Evolutionary conservation across 352 stramenopile species (phyloP).

Genomic region (Globisporangium heterothallicum): DNA sequence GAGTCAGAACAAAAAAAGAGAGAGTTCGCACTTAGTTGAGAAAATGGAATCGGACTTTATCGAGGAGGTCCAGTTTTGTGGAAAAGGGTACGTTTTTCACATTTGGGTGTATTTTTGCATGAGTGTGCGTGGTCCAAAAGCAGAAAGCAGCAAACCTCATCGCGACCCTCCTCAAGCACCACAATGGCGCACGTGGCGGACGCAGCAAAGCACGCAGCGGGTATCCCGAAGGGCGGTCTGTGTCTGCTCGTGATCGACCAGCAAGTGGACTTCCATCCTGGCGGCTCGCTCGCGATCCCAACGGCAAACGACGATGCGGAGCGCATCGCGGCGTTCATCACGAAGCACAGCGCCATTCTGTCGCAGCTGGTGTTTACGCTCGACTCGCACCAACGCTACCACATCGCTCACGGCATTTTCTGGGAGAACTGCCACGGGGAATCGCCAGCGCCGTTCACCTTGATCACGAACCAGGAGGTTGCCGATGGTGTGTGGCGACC

Average conservation of each 20-base stretch:
- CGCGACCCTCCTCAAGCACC: conserved; percentile 1
- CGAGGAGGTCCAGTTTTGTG: not conserved
- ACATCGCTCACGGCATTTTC: conserved; percentile 94
- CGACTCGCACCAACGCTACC: conserved; percentile 94
- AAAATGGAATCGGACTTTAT: not conserved
- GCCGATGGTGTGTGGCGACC: conserved; percentile 46
- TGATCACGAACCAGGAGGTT: conserved; percentile 87
- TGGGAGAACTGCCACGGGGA: conserved; percentile 75
- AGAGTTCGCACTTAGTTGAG: conserved; percentile 1
- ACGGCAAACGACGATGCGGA: conserved; percentile 86
- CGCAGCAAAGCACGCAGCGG: conserved; percentile 32
- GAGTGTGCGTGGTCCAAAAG: too few relatives aligned
- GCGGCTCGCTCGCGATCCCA: conserved; percentile 93
- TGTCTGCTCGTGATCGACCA: conserved; percentile 93
- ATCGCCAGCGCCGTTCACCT: conserved; percentile 88
- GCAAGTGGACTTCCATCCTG: conserved; percentile 95
- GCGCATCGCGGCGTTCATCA: conserved; percentile 88
- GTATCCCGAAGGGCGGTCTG: conserved; percentile 40
- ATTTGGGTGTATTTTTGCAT: not conserved
- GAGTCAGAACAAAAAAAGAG: not conserved
- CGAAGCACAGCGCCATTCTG: conserved; percentile 45
- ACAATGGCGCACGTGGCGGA: conserved; percentile 24
- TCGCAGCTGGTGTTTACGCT: conserved; percentile 92
- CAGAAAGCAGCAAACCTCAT: not conserved
- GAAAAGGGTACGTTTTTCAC: not conserved